A percentile compares a stretch with the other conserved stretches of the same genome.
phyloP scores from a whole-genome alignment of 257 asterid species.

The Gardenia jasminoides region DNA sequence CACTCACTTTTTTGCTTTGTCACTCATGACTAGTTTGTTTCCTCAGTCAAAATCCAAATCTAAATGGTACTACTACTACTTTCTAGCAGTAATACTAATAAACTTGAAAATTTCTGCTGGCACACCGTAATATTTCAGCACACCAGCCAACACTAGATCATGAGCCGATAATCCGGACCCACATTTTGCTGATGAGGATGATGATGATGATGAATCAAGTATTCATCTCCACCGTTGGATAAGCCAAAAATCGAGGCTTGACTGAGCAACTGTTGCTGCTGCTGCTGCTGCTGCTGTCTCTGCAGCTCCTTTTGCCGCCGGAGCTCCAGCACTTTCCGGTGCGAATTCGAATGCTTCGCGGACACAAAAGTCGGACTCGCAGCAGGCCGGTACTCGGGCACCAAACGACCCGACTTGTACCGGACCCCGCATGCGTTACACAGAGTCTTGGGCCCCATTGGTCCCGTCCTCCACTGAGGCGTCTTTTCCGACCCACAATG shows the following conservation, averaged over 20 bases:
- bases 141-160: constrained; percentile 45
- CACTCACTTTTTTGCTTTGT: neutral
- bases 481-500: constrained; percentile 96
- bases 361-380: constrained; percentile 87
- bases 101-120: constrained; percentile 5
- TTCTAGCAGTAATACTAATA: constrained; percentile 1
- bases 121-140: constrained; percentile 8
- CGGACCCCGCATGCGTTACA: constrained; percentile 98
- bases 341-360: constrained; percentile 85
- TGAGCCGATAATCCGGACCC: constrained; percentile 75
- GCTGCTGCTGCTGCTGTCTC: constrained; percentile 40
- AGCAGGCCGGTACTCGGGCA: constrained; percentile 98
- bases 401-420: constrained; percentile 90
- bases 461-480: constrained; percentile 98
- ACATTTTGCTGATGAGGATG: constrained; percentile 46
- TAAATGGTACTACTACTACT: constrained; percentile 20
- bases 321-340: constrained; percentile 94
- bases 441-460: constrained; percentile 92
- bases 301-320: constrained; percentile 84
- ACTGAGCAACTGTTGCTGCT: constrained; percentile 48
- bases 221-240: constrained; percentile 76
- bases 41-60: constrained; percentile 35
- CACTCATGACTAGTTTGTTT: neutral
- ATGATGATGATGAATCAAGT: constrained; percentile 60
- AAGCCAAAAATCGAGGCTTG: constrained; percentile 64